These are phyloP conservation scores for Boletus insuetus DNA, from an alignment of 768 basidiomycete genomes.

Conservation along the genomic window DNA sequence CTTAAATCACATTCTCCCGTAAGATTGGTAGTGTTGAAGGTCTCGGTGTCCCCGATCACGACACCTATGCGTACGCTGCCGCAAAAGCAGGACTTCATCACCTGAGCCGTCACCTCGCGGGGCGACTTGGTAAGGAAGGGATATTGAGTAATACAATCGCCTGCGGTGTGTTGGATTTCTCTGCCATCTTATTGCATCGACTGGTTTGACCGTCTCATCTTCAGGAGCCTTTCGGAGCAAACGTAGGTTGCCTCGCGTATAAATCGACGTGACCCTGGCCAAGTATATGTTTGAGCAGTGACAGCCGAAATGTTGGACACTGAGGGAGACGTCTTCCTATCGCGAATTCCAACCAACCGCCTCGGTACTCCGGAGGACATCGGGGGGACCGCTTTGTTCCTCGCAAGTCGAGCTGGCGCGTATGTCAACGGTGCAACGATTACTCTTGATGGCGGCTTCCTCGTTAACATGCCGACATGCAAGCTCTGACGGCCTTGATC, in stretches of 20 bases:
- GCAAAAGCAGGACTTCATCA: constrained; percentile 65
- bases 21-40: constrained; percentile 68
- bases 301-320: constrained; percentile 50
- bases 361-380: constrained; percentile 66
- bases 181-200: background rate
- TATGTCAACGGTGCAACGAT: constrained; percentile 66
- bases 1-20: background rate
- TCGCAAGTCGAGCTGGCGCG: constrained; percentile 56
- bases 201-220: background rate
- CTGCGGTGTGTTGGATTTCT: constrained; percentile 40
- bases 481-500: constrained; percentile 28
- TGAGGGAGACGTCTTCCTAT: constrained; percentile 42
- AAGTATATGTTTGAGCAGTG: constrained; percentile 36
- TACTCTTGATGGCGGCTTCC: constrained; percentile 56
- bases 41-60: constrained; percentile 46
- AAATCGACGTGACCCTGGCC: background rate
- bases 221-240: constrained; percentile 42
- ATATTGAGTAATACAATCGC: constrained; percentile 65
- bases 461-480: constrained; percentile 39
- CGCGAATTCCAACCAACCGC: constrained; percentile 45
- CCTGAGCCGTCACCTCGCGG: constrained; percentile 55
- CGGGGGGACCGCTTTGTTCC: constrained; percentile 59
- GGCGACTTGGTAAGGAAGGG: constrained; percentile 52
- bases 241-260: constrained; percentile 25
- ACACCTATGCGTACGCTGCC: constrained; percentile 65